Evolutionary conservation across 768 basidiomycete genomes (phyloP), one percentile per base, ranked within the genome.

Genomic region (Amanita thiersii): DNA sequence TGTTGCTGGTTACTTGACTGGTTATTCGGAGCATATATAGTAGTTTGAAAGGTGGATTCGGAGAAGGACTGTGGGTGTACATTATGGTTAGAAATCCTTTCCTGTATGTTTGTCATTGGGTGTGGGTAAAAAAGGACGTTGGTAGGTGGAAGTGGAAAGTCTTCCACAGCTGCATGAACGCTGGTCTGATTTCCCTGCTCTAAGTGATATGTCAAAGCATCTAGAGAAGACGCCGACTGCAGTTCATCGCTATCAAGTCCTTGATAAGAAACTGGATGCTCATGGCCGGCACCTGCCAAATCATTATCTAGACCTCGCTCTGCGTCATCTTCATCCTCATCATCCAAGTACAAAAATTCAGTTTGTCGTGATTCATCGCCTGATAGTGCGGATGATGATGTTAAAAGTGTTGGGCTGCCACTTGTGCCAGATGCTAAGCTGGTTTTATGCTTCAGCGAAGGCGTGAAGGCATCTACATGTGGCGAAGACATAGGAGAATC

Each of bases 301-400:
- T 32, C 39, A 12, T 21, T 31, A 29, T 40, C 34, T 5, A 15
- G 9, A 36, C 21, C 41, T 4, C 25, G 64, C 15, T 69, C 66
- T 19, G 64, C 68, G 17, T n/a, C n/a, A n/a, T 59, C 60, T 28
- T 64, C 69, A 42, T 66, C 68, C 26, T 69, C 69, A 23, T 73
- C 76, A 14, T 70, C 75, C 61, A 85, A 59, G 52, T 87, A 83
- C 37, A 86, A 61, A 55, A 86, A 87, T 53, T 85, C 77, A 55
- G 62, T 70, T 56, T 56, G 49, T 9, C 48, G 51, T 31, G 47
- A 39, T 15, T 47, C 47, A 35, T 37, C 42, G 0, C 33, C 23
- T 18, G 40, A 40, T 30, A 44, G 41, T 26, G 42, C 38, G 34
- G 48, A 35, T 17, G 48, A 49, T 31, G 54, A 51, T 38, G 52